Conservation (phyloP, 1,139 yeast species). For the Meyerozyma carpophila region DNA sequence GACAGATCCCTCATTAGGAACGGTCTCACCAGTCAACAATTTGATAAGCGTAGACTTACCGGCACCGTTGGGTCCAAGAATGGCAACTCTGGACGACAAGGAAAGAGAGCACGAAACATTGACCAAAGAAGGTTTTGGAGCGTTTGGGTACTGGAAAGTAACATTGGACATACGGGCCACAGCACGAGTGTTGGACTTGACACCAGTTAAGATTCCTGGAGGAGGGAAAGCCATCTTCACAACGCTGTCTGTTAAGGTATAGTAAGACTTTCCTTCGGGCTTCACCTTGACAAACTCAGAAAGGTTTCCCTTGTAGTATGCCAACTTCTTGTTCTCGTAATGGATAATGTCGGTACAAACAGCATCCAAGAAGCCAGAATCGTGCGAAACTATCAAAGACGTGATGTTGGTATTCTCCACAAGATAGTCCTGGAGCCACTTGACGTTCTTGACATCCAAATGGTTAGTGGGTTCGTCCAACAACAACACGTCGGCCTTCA, state of each 20-base stretch:
- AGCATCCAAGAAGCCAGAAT: slow-evolving; percentile 90
- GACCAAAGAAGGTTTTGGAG: slow-evolving; percentile 71
- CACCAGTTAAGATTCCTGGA: slow-evolving; percentile 95
- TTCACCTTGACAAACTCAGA: slow-evolving; percentile 86
- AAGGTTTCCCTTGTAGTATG: slow-evolving; percentile 92
- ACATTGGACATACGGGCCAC: slow-evolving; percentile 89
- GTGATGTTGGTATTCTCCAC: slow-evolving; percentile 80
- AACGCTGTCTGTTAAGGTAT: slow-evolving; percentile 88
- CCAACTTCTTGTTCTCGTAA: slow-evolving; percentile 91
- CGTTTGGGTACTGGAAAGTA: slow-evolving; percentile 87
- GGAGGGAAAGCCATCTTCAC: slow-evolving; percentile 98
- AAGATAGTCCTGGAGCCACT: slow-evolving; percentile 89
- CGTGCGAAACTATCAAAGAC: slow-evolving; percentile 94
- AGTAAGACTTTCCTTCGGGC: slow-evolving; percentile 95
- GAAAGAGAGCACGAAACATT: slow-evolving; percentile 85
- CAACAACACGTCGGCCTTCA: slow-evolving; percentile 92
- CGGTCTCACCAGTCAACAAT: slow-evolving; percentile 83
- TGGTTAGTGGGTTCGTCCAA: slow-evolving; percentile 99
- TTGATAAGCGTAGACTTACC: slow-evolving; percentile 96
- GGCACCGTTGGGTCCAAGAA: slow-evolving; percentile 97
- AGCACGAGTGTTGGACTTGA: slow-evolving; percentile 89
- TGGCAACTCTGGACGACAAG: slow-evolving; percentile 91
- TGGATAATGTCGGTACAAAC: slow-evolving; percentile 97
- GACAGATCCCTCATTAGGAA: slow-evolving; percentile 82
- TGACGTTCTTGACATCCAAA: slow-evolving; percentile 89